phyloP scores from a whole-genome alignment of 495 filamentous ascomycete genomes.

The Penicillium odoratum region DNA sequence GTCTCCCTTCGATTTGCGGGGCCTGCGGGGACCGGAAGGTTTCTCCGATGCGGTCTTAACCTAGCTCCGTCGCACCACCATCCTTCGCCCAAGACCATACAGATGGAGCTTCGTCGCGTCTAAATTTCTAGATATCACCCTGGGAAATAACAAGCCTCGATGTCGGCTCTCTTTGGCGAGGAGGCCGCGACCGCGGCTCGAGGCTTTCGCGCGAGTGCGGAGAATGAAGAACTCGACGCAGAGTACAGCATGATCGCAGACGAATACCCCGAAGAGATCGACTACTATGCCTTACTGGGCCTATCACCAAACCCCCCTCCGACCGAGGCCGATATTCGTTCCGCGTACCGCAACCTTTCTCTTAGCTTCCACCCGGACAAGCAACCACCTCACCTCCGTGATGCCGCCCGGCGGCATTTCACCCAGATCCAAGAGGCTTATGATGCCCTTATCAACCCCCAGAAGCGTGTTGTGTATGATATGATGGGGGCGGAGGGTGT shows the following conservation, averaged over 20 bases:
- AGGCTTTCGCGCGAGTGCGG: constrained; percentile 20
- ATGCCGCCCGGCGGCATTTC: constrained; percentile 50
- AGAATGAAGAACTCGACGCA: constrained; percentile 28
- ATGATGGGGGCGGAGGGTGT: constrained; percentile 47
- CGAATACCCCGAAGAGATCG: constrained; percentile 35
- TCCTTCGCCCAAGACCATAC: not conserved
- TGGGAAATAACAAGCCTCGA: not conserved
- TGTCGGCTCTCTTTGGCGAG: constrained; percentile 18
- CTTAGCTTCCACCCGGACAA: constrained; percentile 62
- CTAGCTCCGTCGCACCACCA: constrained; percentile 12
- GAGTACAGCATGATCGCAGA: constrained; percentile 22
- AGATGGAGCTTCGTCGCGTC: constrained; percentile 9
- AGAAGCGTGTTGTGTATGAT: constrained; percentile 58
- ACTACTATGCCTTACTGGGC: constrained; percentile 55
- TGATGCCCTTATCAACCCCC: constrained; percentile 55
- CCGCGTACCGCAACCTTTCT: constrained; percentile 52
- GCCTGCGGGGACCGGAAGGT: constrained; percentile 24
- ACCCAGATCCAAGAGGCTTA: constrained; percentile 52
- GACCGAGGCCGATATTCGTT: constrained; percentile 50
- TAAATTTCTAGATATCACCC: not conserved
- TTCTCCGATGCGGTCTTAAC: constrained; percentile 25
- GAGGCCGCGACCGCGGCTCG: constrained; percentile 15
- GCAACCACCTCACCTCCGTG: constrained; percentile 48
- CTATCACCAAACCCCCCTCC: constrained; percentile 46
- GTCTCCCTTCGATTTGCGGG: constrained; percentile 12